Base-by-base conservation (phyloP, 2,329 filamentous ascomycete species). In the Aspergillus bombycis region DNA sequence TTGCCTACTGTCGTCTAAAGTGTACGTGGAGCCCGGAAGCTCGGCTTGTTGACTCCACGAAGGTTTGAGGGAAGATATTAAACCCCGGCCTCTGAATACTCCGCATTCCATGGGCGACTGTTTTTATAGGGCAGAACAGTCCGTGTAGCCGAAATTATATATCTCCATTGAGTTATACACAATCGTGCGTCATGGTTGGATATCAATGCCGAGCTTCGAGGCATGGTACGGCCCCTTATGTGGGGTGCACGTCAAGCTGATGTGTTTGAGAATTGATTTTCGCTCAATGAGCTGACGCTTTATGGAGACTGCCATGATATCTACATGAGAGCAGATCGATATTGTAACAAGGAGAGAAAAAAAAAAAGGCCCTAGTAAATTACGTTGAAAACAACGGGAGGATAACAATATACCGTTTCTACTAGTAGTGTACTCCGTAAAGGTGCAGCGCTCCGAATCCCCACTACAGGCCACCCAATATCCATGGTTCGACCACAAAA, bases 391-490 rank as follows among this genome's bases (percentile, higher is more conserved):
- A 5, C 26, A 52, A n/a, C 10, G 10, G 28, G 19, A 32, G 21
- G 16, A 52, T 21, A 52, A 52, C 19, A 34, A 21, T 30, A 32
- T 52, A 32, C 48, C 23, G 23, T 12, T 48, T 48, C 12, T 26
- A 23, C 23, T 48, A n/a, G 45, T 52, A 53, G 52, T 34, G 57
- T 60, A 34, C 30, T 41, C 38, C 38, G 36, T 48, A 58, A 48
- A 53, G 45, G 11, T 28, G 45, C 2, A 41, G 38, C 12, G 57
- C 57, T 32, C 52, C 57, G 11, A 38, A 32, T 45, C 57, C 30
- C 36, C 58, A 60, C 58, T 60, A 50, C 41, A 60, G 26, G 28
- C 58, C 26, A 45, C 58, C 48, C 34, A 53, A 30, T 60, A 60
- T 43, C n/a, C 43, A 41, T 60, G 46, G 21, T 23, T 30, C 26